phyloP scores from a whole-genome alignment of 257 asterid genomes.

The Orobanche coerulescens region DNA sequence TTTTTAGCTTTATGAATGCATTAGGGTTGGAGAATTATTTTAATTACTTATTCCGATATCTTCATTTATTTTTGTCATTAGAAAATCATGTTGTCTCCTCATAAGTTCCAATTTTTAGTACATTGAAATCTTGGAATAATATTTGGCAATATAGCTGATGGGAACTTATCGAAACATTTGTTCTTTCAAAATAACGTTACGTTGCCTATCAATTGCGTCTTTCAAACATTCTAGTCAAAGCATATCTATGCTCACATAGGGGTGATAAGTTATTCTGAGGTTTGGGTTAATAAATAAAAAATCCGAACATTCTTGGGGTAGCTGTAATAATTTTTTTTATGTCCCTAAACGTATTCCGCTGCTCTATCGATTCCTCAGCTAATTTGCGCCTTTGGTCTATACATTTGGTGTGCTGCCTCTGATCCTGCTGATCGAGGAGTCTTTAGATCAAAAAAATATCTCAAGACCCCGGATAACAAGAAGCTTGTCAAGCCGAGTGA shows the following conservation, averaged over 20 bases:
- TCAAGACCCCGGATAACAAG: constrained; percentile 40
- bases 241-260: neutral
- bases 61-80: no score
- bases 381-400: constrained; percentile 62
- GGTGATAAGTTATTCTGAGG: neutral
- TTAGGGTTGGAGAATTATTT: constrained; percentile 1
- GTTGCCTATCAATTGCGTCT: neutral
- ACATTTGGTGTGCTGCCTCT: constrained; percentile 91
- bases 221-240: neutral
- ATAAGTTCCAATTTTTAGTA: no score
- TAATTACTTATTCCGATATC: neutral
- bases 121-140: neutral
- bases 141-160: neutral
- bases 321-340: no score
- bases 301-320: no score
- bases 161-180: no score
- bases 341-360: neutral
- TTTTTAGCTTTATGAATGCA: no score
- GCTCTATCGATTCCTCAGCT: constrained; percentile 41
- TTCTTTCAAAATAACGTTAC: neutral
- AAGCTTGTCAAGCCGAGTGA: constrained; percentile 30
- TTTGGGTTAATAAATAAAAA: no score
- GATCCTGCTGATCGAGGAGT: constrained; percentile 98
- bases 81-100: no score
- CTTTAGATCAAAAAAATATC: constrained; percentile 76